Evolutionary conservation across 2,329 filamentous ascomycete species (phyloP).

Genomic region (Penicillium sp.): DNA sequence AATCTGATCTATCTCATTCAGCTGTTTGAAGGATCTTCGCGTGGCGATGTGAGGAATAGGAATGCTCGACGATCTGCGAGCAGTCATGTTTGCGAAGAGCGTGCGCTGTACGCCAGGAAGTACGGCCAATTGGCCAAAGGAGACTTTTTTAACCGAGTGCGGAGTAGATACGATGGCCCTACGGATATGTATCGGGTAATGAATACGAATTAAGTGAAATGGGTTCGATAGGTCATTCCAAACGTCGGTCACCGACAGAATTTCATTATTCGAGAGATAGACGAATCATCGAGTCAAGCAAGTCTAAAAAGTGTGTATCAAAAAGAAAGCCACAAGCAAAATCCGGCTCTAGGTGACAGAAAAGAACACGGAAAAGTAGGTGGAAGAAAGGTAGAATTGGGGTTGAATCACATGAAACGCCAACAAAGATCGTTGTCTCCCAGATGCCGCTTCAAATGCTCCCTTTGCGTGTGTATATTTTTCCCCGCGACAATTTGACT

Average conservation of each 20-base stretch:
- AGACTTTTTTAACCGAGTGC: too few relatives aligned
- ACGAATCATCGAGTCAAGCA: slow-evolving; percentile 18
- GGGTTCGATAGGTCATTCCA: neutral
- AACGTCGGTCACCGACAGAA: slow-evolving; percentile 8
- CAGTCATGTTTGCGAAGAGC: too few relatives aligned
- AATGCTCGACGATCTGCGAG: neutral
- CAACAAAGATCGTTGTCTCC: slow-evolving; percentile 35
- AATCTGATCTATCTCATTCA: neutral
- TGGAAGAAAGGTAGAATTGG: slow-evolving; percentile 19
- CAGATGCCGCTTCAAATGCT: slow-evolving; percentile 40
- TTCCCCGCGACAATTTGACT: slow-evolving; percentile 25
- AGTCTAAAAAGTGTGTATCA: slow-evolving; percentile 30
- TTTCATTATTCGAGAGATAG: slow-evolving; percentile 13
- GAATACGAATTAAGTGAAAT: neutral
- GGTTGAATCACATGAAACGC: slow-evolving; percentile 35
- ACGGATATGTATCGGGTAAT: too few relatives aligned
- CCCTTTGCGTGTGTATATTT: slow-evolving; percentile 27
- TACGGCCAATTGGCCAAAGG: neutral
- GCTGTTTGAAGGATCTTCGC: neutral
- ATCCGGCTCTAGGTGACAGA: slow-evolving; percentile 17
- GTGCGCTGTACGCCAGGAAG: neutral
- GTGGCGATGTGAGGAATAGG: neutral
- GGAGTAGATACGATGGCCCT: too few relatives aligned
- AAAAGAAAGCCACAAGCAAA: slow-evolving; percentile 19
- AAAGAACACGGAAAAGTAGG: slow-evolving; percentile 12